Evolutionary conservation across 1,284 basidiomycete species (phyloP).

Genomic region (Agroathelia rolfsii): DNA sequence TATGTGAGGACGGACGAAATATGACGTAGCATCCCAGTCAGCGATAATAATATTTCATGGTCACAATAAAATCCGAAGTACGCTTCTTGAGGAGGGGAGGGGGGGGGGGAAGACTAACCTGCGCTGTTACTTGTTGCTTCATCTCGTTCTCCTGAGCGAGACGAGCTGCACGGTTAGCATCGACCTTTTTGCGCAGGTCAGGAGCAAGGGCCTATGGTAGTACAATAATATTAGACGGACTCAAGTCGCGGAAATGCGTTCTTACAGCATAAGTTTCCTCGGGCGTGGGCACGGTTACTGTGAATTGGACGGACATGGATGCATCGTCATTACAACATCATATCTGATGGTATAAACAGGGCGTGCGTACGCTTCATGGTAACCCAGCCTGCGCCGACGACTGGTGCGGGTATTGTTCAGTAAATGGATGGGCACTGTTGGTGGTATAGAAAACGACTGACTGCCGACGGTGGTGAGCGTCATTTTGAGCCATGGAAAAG

Average conservation of each 20-base stretch:
- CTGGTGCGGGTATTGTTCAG: conserved; percentile 21
- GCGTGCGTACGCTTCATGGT: conserved; percentile 51
- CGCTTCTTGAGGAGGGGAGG: conserved; percentile 3
- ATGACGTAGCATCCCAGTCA: conserved; percentile 3
- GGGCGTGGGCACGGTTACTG: conserved; percentile 48
- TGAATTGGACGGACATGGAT: neutral
- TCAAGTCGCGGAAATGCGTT: conserved; percentile 1
- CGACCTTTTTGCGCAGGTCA: conserved; percentile 57
- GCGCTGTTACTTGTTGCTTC: conserved; percentile 40
- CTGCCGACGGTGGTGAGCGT: conserved; percentile 33
- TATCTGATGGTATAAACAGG: conserved; percentile 1
- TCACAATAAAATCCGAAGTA: conserved; percentile 6
- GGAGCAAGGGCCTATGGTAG: conserved; percentile 49
- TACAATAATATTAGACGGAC: neutral
- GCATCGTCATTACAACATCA: neutral
- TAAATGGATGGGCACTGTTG: conserved; percentile 3
- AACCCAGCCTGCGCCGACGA: conserved; percentile 50
- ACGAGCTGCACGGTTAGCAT: conserved; percentile 47
- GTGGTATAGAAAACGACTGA: conserved; percentile 26
- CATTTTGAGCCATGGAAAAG: conserved; percentile 46
- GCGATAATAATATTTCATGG: neutral
- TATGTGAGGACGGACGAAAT: conserved; percentile 7
- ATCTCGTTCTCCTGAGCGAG: conserved; percentile 44
- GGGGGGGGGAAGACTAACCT: no score
- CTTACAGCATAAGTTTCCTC: conserved; percentile 28